Percentiles rank a stretch among this genome's conserved stretches.
These are phyloP conservation scores for Rhododendron simsii DNA, from an alignment of 148 eudicot species.

Conservation along the genomic window DNA sequence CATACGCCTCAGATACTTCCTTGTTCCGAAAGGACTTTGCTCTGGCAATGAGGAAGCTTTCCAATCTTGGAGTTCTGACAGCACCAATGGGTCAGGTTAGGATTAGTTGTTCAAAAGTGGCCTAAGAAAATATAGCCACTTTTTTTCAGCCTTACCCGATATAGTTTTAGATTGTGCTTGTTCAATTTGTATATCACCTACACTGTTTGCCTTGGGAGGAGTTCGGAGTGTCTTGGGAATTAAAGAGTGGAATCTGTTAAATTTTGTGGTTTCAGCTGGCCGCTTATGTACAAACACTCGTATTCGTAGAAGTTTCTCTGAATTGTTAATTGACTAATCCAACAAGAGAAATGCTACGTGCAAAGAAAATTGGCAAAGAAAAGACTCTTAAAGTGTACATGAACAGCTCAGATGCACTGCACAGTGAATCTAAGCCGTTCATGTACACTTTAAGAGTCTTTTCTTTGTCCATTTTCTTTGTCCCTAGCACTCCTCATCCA, in stretches of 20 bases:
- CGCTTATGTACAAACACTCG: background rate
- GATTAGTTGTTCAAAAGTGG: constrained; percentile 36
- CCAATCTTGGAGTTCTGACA: constrained; percentile 37
- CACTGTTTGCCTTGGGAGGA: background rate
- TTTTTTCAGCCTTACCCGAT: background rate
- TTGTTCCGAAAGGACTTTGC: constrained; percentile 49
- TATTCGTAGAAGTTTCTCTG: background rate
- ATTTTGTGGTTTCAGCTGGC: constrained; percentile 1
- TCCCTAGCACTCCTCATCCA: no score
- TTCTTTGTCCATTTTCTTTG: no score
- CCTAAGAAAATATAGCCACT: constrained; percentile 7
- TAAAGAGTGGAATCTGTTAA: background rate
- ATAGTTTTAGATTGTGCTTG: background rate
- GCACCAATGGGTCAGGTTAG: constrained; percentile 45
- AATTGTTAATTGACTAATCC: background rate
- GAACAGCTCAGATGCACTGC: no score
- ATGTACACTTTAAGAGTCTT: no score
- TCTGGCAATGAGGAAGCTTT: constrained; percentile 59
- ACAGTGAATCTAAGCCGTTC: no score
- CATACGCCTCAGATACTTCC: constrained; percentile 46
- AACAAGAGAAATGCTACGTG: no score
- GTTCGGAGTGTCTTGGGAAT: background rate
- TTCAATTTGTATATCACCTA: background rate
- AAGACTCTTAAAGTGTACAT: no score
- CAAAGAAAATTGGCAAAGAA: no score